These are phyloP conservation scores for Cryphonectria naterciae DNA, from an alignment of 2,329 filamentous ascomycete species.

Conservation along the genomic window DNA sequence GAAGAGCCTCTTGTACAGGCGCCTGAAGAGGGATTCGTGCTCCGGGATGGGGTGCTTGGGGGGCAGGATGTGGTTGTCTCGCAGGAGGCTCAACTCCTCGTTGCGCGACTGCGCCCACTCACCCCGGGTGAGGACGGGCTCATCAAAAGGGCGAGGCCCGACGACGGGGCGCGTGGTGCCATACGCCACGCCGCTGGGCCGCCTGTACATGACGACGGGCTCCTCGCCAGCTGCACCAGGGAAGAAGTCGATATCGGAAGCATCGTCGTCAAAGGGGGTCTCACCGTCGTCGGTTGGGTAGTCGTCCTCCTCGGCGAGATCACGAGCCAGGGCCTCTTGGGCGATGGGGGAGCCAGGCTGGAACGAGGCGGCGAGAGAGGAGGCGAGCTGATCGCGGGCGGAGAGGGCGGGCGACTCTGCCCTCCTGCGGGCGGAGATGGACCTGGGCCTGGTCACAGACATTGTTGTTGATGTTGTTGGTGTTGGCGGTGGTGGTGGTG, in stretches of 20 bases:
- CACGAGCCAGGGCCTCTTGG: conserved; percentile 66
- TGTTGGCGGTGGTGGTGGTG: neutral
- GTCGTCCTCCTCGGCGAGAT: conserved; percentile 61
- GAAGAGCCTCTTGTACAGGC: conserved; percentile 50
- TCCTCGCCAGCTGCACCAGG: conserved; percentile 40
- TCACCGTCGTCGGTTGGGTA: conserved; percentile 46
- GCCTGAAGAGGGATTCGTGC: conserved; percentile 42
- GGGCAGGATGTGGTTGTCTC: conserved; percentile 68
- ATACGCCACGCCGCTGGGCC: conserved; percentile 76
- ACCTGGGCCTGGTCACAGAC: conserved; percentile 6
- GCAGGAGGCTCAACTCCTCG: conserved; percentile 63
- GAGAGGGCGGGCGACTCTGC: conserved; percentile 1
- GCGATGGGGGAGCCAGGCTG: conserved; percentile 67
- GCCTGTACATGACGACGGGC: conserved; percentile 62
- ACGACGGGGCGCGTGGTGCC: conserved; percentile 73
- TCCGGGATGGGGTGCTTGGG: conserved; percentile 55
- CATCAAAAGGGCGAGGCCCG: conserved; percentile 56
- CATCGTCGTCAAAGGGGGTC: conserved; percentile 36
- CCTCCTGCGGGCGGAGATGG: conserved; percentile 12
- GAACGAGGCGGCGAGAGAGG: conserved; percentile 53
- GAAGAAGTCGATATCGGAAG: conserved; percentile 40
- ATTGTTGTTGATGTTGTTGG: neutral
- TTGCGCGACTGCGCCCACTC: conserved; percentile 61
- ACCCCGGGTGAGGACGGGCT: conserved; percentile 54
- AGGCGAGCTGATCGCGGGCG: conserved; percentile 32